These are phyloP conservation scores for Cordyceps javanica DNA, from an alignment of 2,329 filamentous ascomycete species.

Conservation along the genomic window DNA sequence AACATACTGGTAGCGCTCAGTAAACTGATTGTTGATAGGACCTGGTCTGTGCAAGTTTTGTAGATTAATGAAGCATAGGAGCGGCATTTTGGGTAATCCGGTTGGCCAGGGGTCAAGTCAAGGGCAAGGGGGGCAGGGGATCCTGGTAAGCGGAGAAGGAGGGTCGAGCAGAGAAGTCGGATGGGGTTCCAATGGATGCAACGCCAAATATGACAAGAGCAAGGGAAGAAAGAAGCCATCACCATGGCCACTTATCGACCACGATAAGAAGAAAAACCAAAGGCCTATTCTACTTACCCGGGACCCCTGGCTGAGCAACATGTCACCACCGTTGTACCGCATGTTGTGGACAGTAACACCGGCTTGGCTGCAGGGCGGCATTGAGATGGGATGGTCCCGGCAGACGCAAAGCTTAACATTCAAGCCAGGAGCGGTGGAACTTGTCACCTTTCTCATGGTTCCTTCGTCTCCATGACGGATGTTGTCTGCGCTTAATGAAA, in stretches of 20 bases:
- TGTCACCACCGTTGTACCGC: background rate
- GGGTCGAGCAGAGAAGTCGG: background rate
- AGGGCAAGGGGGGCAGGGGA: background rate
- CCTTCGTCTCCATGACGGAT: background rate
- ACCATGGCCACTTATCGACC: background rate
- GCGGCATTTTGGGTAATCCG: background rate
- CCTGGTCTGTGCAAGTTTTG: background rate
- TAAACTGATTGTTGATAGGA: background rate
- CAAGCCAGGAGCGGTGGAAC: background rate
- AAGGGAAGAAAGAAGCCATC: background rate
- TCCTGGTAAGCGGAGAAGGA: background rate
- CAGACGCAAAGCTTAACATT: background rate
- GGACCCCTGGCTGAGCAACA: background rate
- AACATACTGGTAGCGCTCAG: background rate
- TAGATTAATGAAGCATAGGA: background rate
- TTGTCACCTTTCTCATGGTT: background rate
- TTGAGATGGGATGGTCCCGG: background rate
- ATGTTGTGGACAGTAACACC: background rate
- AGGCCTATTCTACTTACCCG: background rate
- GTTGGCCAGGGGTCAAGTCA: background rate
- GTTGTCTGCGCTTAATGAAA: no score
- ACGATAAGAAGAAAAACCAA: background rate
- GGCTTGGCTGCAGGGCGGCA: conserved; percentile 3
- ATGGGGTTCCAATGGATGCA: background rate
- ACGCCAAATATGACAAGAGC: background rate